A percentile compares a stretch with the other conserved stretches of the same genome.
These are phyloP conservation scores for peach (Prunus persica) DNA, from an alignment of 306 rosid genomes.

Conservation along the genomic window Prunus_persica_NCBIv2 NC_034016.1:22411001-22411500, in stretches of 20 bases:
- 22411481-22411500: neutral
- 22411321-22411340: conserved; percentile 76
- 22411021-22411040: neutral
- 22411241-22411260: conserved; percentile 20
- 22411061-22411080: neutral
- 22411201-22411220: conserved; percentile 97
- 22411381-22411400: conserved; percentile 56
- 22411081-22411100: neutral
- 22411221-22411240: conserved; percentile 56
- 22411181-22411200: conserved; percentile 95
- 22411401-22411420: conserved; percentile 19
- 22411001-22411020: neutral
- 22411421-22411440: conserved; percentile 2
- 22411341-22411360: conserved; percentile 94
- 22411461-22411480: neutral
- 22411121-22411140: conserved; percentile 5
- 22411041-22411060: neutral
- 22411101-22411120: neutral
- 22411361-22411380: conserved; percentile 74
- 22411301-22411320: conserved; percentile 47
- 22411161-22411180: conserved; percentile 98
- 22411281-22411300: conserved; percentile 3
- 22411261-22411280: conserved; percentile 15
- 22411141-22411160: conserved; percentile 28
- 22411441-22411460: conserved; percentile 5